Evolutionary conservation across 2,329 filamentous ascomycete genomes (phyloP).

Genomic region (Emmonsia crescens): DNA sequence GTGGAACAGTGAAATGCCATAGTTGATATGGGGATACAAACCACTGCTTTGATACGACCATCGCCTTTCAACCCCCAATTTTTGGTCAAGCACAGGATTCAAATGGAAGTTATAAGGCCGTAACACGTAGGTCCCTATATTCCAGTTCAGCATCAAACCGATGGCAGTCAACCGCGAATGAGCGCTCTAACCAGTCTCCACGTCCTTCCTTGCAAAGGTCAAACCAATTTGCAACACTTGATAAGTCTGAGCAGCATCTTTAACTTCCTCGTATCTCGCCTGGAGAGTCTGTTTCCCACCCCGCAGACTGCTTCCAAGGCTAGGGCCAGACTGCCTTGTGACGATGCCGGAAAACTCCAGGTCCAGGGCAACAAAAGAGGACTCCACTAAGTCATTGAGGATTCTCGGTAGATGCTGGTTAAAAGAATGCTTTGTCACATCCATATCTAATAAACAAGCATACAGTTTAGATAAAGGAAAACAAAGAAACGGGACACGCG

Average conservation of each 20-base stretch:
- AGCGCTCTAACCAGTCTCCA: conserved; percentile 33
- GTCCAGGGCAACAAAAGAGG: conserved; percentile 54
- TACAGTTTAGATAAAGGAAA: background rate
- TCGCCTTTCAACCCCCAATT: conserved; percentile 48
- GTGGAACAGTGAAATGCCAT: background rate
- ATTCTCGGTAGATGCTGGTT: conserved; percentile 43
- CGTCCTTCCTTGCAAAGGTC: conserved; percentile 51
- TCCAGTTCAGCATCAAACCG: conserved; percentile 3
- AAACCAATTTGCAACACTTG: conserved; percentile 57
- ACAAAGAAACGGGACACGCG: background rate
- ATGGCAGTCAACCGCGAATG: background rate
- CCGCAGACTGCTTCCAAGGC: conserved; percentile 15
- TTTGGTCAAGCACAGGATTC: conserved; percentile 43
- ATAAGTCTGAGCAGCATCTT: conserved; percentile 50
- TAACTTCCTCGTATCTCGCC: conserved; percentile 50
- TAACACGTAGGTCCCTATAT: conserved; percentile 42
- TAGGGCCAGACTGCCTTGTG: conserved; percentile 26
- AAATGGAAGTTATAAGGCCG: conserved; percentile 56
- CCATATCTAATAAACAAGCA: conserved; percentile 36
- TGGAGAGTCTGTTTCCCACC: conserved; percentile 43
- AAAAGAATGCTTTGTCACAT: conserved; percentile 44
- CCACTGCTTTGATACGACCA: conserved; percentile 48
- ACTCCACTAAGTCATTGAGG: conserved; percentile 46
- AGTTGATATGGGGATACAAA: conserved; percentile 18
- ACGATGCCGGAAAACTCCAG: conserved; percentile 57